Evolutionary conservation across 805 yeast genomes (phyloP).

Genomic region (Candida sakaeoensis): DNA sequence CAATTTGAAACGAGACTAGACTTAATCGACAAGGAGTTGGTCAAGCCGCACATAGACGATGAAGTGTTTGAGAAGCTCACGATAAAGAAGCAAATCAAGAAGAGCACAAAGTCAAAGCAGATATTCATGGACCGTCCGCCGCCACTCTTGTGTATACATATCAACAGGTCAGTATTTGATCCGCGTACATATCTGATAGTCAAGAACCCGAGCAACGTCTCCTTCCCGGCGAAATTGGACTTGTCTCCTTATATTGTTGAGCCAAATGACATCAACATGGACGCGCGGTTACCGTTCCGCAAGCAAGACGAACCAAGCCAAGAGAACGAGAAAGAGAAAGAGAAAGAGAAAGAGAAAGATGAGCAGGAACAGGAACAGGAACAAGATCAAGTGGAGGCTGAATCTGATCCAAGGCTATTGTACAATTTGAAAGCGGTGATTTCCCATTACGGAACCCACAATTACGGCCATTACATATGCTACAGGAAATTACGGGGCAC

Average conservation of each 20-base stretch:
- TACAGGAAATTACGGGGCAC: conserved; percentile 75
- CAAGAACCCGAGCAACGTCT: conserved; percentile 80
- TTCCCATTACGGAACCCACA: conserved; percentile 92
- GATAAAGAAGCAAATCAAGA: conserved; percentile 68
- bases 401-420: conserved; percentile 39
- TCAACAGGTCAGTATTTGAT: conserved; percentile 91
- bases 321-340: conserved; percentile 2
- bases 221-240: conserved; percentile 68
- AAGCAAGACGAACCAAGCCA: conserved; percentile 43
- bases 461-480: conserved; percentile 95
- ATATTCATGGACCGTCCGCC: conserved; percentile 79
- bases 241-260: conserved; percentile 67
- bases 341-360: background rate
- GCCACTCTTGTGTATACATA: conserved; percentile 76
- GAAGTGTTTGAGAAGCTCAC: conserved; percentile 70
- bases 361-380: too few relatives aligned
- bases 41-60: conserved; percentile 71
- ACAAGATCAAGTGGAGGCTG: too few relatives aligned
- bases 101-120: conserved; percentile 81
- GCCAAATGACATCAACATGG: conserved; percentile 67
- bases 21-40: conserved; percentile 45
- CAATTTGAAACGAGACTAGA: conserved; percentile 28
- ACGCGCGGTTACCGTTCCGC: conserved; percentile 74
- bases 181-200: conserved; percentile 77
- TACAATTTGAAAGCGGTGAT: conserved; percentile 83